phyloP scores from a whole-genome alignment of 31 red algal genomes.

The Asparagopsis taxiformis region DNA sequence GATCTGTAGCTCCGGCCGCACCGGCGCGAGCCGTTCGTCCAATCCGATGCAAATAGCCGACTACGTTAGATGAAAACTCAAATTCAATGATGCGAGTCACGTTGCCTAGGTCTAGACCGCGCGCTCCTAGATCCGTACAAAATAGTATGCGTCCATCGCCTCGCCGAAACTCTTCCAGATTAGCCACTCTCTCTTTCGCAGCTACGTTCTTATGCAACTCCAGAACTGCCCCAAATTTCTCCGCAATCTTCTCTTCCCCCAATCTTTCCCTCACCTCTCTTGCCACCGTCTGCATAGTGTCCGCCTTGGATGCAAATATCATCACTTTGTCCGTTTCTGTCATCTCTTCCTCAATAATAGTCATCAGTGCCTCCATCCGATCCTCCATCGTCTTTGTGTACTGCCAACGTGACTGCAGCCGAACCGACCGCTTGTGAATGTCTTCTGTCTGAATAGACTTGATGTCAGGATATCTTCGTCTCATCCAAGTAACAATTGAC shows the following conservation, averaged over 20 bases:
- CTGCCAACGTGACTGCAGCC: constrained; percentile 34
- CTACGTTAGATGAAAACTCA: constrained; percentile 87
- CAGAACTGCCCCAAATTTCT: constrained; percentile 29
- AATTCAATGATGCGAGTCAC: constrained; percentile 82
- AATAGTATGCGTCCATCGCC: constrained; percentile 62
- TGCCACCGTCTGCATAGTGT: constrained; percentile 12
- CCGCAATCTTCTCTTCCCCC: constrained; percentile 8
- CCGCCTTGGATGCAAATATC: constrained; percentile 58
- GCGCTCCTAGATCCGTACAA: constrained; percentile 83
- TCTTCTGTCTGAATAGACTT: constrained; percentile 47
- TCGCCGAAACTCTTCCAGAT: constrained; percentile 41
- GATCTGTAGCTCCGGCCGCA: constrained; percentile 35
- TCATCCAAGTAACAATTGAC: constrained; percentile 70
- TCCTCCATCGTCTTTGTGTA: constrained; percentile 14
- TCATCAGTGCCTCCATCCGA: constrained; percentile 34
- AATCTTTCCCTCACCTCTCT: constrained; percentile 11
- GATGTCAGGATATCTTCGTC: constrained; percentile 64
- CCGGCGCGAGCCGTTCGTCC: constrained; percentile 84
- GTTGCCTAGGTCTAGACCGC: constrained; percentile 82
- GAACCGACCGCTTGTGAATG: constrained; percentile 52
- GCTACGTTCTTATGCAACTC: constrained; percentile 57
- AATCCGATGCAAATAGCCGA: constrained; percentile 88
- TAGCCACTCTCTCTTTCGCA: constrained; percentile 30
- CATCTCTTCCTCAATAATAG: constrained; percentile 33
- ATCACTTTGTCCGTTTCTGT: constrained; percentile 51